Base-by-base conservation (phyloP, 495 filamentous ascomycete species). In the Aspergillus panamensis region DNA sequence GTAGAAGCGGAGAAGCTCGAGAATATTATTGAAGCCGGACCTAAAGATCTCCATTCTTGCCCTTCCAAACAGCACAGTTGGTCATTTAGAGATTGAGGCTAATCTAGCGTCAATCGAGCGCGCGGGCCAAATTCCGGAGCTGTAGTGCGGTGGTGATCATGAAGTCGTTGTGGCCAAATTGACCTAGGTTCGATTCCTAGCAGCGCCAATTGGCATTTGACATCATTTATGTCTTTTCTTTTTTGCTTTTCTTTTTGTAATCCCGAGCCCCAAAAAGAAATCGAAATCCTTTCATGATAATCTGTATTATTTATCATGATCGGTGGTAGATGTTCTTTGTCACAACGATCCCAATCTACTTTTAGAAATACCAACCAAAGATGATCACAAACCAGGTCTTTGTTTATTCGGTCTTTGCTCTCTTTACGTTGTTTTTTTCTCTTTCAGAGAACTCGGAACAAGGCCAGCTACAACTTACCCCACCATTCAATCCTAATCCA, bases 161-260 rank as follows among this genome's bases (percentile, higher is more conserved):
- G 57, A 57, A 31, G 48, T 58, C 61, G 66, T 69, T 64, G 66
- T 69, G 62, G 62, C 70, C 69, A 69, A 68, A 65, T 68, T 67
- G 67, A 71, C 70, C 69, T 70, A 67, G 72, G 72, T 74, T 73
- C 72, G 72, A 74, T 71, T 74, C 72, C 68, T 66, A 70, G 71
- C 65, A 62, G 68, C 69, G 71, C 71, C 71, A 72, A 43, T 35
- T 49, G 45, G 44, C 50, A 43, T 49, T 55, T 61, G 51, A 44
- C 51, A 59, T 57, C 48, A 37, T 39, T 37, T 43, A 43, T 44
- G 29, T 50, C 52, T 51, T 50, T 55, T 51, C 25, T 44, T 20
- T 55, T 47, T 47, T 13, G 33, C 13, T 35, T 35, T 35, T 35
- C 8, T 35, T 35, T 35, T 35, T 35, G 1, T n/a, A n/a, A 3